phyloP scores from a whole-genome alignment of 75 land plant genomes.

The Pseudotsuga menziesii region DNA sequence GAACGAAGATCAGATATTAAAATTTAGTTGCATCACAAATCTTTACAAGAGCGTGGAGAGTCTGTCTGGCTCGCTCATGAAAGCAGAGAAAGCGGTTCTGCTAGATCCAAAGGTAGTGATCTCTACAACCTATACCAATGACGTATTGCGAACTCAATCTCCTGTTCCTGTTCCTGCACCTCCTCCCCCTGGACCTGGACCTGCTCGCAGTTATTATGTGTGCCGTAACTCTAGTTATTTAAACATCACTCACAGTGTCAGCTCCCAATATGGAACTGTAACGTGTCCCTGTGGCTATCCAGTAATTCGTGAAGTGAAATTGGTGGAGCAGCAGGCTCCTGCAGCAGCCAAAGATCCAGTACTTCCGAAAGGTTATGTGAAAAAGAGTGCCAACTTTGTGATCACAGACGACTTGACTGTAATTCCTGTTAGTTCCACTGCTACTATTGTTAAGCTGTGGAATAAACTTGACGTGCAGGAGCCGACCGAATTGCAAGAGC shows the following conservation, averaged over 20 bases:
- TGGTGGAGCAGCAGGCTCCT: background rate
- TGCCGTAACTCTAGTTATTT: background rate
- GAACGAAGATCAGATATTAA: background rate
- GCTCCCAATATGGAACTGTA: background rate
- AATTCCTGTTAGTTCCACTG: background rate
- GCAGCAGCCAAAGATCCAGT: background rate
- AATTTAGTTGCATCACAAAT: background rate
- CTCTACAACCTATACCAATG: background rate
- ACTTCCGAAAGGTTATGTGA: background rate
- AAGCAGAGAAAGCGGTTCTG: background rate
- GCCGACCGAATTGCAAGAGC: background rate
- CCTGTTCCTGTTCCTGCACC: too few relatives aligned
- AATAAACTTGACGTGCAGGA: background rate
- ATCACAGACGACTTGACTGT: background rate
- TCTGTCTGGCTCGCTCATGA: background rate
- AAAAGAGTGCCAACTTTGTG: background rate
- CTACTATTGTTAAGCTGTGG: slow-evolving; percentile 1
- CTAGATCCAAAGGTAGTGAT: background rate
- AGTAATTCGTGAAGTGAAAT: background rate
- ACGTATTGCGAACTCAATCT: background rate
- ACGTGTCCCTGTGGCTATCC: background rate
- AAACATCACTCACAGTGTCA: background rate
- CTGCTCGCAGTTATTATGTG: background rate
- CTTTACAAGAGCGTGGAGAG: slow-evolving; percentile 1
- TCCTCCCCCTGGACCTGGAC: too few relatives aligned